Base-by-base conservation (phyloP, 2,329 filamentous ascomycete species). In the Colletotrichum phormii region DNA sequence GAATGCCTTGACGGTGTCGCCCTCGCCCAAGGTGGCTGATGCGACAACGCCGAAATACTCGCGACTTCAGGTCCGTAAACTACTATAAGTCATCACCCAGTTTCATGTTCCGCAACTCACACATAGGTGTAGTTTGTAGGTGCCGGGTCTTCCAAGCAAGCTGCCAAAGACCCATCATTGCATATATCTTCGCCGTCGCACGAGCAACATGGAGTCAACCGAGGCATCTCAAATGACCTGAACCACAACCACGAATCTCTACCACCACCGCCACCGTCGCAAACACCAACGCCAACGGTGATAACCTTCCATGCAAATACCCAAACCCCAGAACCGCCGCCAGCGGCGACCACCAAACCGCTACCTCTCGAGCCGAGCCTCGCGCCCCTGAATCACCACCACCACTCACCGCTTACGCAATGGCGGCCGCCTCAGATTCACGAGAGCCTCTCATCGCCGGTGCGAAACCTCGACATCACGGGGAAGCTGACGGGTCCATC, bases 1-100 rank as follows among this genome's bases (percentile, higher is more conserved):
- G 76, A 88, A 88, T 74, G 83, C 83, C 5, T 81, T 83, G 58
- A 87, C 86, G 0, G 79, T 83, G 1, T 76, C 72, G 26, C 66
- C 75, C 11, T 57, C 71, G 53, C 49, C 67, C 9, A 54, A 51
- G 15, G 18, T 54, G 5, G n/a, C 59, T 11, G 65, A 63, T 24
- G 53, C 70, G 26, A 35, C 65, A 33, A 60, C 70, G 3, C 53
- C 73, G 8, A 57, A 62, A 29, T 75, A 76, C 55, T 62, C 72
- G 11, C 53, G 71, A 15, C 57, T 77, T n/a, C 71, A 76, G 73
- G 75, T 76, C 46, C 13, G 69, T 69, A 55, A n/a, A 26, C n/a
- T 8, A 13, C 51, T 13, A 15, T 9, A 7, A 18, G 8, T 6
- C 15, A 33, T 51, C 26, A 24, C n/a, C 42, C 42, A 18, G 2